A percentile compares a stretch with the other conserved stretches of the same genome.
Evolutionary conservation across 2,329 filamentous ascomycete species (phyloP).

Genomic region (Pestalotiopsis sp.): DNA sequence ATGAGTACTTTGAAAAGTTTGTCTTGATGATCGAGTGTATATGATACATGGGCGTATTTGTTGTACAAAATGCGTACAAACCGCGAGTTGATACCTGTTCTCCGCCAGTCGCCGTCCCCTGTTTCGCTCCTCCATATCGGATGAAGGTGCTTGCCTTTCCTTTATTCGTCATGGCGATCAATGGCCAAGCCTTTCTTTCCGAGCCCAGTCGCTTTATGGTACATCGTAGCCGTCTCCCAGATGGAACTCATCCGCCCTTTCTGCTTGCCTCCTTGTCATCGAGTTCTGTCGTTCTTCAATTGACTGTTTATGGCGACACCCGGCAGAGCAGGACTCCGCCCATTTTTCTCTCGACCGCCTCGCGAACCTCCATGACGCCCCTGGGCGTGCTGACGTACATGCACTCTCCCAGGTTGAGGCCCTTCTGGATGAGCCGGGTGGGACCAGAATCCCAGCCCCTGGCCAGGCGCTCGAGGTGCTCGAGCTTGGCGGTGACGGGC

Average conservation of each 20-base stretch:
- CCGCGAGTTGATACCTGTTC: background rate
- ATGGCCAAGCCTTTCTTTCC: background rate
- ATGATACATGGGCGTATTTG: constrained; percentile 1
- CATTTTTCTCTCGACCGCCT: constrained; percentile 78
- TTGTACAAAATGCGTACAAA: constrained; percentile 9
- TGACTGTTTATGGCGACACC: constrained; percentile 41
- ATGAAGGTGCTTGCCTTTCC: background rate
- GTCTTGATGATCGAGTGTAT: background rate
- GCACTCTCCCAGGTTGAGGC: constrained; percentile 79
- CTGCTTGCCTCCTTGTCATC: background rate
- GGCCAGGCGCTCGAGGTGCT: constrained; percentile 66
- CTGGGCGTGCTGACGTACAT: constrained; percentile 78
- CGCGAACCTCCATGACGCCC: constrained; percentile 79
- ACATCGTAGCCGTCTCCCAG: background rate
- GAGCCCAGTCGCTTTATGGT: background rate
- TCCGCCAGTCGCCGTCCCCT: background rate
- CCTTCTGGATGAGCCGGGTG: constrained; percentile 68
- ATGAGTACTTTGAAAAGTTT: background rate
- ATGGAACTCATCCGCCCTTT: background rate
- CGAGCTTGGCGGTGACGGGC: constrained; percentile 66
- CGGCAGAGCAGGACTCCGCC: constrained; percentile 82
- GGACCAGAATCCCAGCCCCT: constrained; percentile 65
- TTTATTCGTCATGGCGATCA: background rate
- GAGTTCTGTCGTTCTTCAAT: background rate
- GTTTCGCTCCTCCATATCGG: background rate